Evolutionary conservation across 2,329 filamentous ascomycete species (phyloP).

Genomic region (Myriosclerotinia curreyana): DNA sequence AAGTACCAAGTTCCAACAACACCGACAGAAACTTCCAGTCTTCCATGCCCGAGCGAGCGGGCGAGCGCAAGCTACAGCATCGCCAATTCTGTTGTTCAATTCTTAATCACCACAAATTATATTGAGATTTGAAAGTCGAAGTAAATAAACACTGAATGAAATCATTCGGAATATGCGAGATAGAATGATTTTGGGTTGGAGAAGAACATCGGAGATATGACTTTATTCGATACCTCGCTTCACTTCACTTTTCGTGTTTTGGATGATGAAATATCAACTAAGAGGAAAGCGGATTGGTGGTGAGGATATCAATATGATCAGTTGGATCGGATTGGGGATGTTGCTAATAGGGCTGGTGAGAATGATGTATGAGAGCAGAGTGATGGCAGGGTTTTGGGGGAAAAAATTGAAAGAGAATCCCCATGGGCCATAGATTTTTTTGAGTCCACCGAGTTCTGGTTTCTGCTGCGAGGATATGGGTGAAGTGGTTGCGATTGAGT

Average conservation of each 20-base stretch:
- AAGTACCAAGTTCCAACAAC: neutral
- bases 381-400: neutral
- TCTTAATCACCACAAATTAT: neutral
- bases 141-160: neutral
- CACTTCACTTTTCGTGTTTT: neutral
- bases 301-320: neutral
- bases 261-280: neutral
- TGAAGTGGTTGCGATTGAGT: neutral
- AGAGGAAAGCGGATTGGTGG: neutral
- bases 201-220: neutral
- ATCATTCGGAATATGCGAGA: neutral
- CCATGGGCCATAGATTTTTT: neutral
- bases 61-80: too few species aligned
- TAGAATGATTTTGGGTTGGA: neutral
- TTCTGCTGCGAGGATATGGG: neutral
- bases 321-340: neutral
- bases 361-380: neutral
- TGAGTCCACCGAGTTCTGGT: neutral
- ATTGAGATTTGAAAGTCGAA: neutral
- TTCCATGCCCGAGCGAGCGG: neutral
- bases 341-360: neutral
- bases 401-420: neutral
- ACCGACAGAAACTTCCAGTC: too few species aligned
- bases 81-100: too few species aligned
- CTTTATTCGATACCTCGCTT: neutral